phyloP scores from a whole-genome alignment of 163 green algal genomes.

The Trebouxia gelatinosa region DNA sequence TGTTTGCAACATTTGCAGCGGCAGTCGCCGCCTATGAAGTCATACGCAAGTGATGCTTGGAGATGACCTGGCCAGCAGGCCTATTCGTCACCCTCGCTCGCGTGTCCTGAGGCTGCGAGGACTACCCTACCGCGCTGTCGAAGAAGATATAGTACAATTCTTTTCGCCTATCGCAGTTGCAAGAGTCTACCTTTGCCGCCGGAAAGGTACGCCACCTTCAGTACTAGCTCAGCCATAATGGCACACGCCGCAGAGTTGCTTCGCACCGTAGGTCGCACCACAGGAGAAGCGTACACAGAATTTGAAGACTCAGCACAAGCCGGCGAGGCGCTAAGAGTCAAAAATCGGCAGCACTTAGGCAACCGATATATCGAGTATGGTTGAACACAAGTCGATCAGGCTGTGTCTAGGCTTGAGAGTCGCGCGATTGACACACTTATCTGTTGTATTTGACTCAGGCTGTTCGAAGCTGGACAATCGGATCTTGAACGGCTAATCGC shows the following conservation, averaged over 20 bases:
- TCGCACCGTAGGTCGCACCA: conserved; percentile 9
- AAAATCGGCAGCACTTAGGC: conserved; percentile 7
- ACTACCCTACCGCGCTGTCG: conserved; percentile 37
- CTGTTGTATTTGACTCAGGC: too few species aligned
- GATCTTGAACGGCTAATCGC: too few species aligned
- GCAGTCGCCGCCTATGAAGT: background rate
- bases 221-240: too few species aligned
- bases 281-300: background rate
- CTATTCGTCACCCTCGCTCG: conserved; percentile 3
- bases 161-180: background rate
- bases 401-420: too few species aligned
- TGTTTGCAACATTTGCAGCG: background rate
- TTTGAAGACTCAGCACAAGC: background rate
- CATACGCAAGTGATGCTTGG: conserved; percentile 14
- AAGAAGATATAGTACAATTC: conserved; percentile 40
- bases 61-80: conserved; percentile 16
- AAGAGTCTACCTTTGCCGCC: conserved; percentile 3
- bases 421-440: too few species aligned
- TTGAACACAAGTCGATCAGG: too few species aligned
- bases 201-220: conserved; percentile 5
- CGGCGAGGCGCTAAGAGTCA: conserved; percentile 2
- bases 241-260: too few species aligned
- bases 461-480: too few species aligned
- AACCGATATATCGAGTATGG: conserved; percentile 23
- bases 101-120: conserved; percentile 37